Evolutionary conservation across 2,329 filamentous ascomycete genomes (phyloP).

Genomic region (Domatiomyces catenatus): DNA sequence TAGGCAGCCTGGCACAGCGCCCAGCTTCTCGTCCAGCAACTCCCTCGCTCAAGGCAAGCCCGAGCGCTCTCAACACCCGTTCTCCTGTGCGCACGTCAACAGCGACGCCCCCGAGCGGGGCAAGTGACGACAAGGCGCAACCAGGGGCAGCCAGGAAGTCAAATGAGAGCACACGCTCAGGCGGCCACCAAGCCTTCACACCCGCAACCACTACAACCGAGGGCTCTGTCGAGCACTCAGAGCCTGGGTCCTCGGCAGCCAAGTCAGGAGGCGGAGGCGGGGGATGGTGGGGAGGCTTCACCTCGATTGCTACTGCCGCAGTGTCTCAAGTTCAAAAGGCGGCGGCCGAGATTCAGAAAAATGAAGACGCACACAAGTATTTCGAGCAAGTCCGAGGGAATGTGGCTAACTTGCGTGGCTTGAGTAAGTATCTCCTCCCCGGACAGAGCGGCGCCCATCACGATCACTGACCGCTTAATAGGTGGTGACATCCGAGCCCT

Average conservation of each 20-base stretch:
- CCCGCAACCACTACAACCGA: conserved; percentile 46
- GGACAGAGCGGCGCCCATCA: not conserved
- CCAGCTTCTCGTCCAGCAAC: conserved; percentile 63
- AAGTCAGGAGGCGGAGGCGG: conserved; percentile 39
- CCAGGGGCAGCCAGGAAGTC: conserved; percentile 47
- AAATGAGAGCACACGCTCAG: conserved; percentile 55
- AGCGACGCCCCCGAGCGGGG: conserved; percentile 35
- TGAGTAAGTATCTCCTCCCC: conserved; percentile 43
- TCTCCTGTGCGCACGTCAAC: conserved; percentile 39
- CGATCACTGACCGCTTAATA: conserved; percentile 24
- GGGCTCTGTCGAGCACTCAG: conserved; percentile 31
- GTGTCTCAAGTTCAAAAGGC: conserved; percentile 85
- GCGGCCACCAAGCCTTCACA: conserved; percentile 54
- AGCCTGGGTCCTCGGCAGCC: conserved; percentile 38
- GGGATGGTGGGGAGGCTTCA: conserved; percentile 77
- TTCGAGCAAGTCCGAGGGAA: conserved; percentile 86
- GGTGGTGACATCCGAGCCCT: conserved; percentile 75
- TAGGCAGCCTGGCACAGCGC: conserved; percentile 64
- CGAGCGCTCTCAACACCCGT: conserved; percentile 38
- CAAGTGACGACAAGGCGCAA: conserved; percentile 48
- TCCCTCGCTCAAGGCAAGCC: conserved; percentile 43
- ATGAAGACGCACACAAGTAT: conserved; percentile 93
- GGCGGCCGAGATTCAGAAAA: conserved; percentile 88
- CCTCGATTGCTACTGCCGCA: conserved; percentile 57
- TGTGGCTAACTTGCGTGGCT: conserved; percentile 58